phyloP scores from a whole-genome alignment of 1,284 basidiomycete genomes.

The Trametes polyzona region DNA sequence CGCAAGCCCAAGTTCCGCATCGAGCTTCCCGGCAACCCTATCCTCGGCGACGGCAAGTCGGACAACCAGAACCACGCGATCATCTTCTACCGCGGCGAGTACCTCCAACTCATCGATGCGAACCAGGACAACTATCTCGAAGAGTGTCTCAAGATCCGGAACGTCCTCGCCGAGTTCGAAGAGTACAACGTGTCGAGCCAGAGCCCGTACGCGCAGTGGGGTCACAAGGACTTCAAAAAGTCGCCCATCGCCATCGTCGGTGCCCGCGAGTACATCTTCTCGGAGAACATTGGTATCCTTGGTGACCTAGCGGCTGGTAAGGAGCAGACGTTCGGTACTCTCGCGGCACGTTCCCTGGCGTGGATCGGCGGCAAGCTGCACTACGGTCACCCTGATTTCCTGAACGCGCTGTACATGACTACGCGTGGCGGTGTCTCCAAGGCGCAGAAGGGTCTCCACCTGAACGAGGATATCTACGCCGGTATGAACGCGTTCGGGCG shows the following conservation, averaged over 20 bases:
- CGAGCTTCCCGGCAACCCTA: constrained; percentile 98
- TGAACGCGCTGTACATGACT: constrained; percentile 98
- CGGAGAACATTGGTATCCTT: constrained; percentile 99
- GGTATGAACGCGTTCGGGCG: constrained; percentile 99
- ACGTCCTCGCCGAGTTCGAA: constrained; percentile 98
- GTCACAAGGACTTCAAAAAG: constrained; percentile 85
- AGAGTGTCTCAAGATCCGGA: constrained; percentile 99
- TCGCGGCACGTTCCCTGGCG: constrained; percentile 92
- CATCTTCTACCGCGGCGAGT: constrained; percentile 99
- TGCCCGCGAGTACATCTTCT: constrained; percentile 99
- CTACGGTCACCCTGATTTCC: constrained; percentile 99
- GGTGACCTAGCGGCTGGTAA: constrained; percentile 99
- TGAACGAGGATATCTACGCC: constrained; percentile 99
- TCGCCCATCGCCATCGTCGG: constrained; percentile 97
- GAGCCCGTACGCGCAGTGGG: constrained; percentile 92
- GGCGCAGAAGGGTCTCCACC: constrained; percentile 96
- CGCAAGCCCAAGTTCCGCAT: constrained; percentile 97
- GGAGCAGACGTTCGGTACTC: constrained; percentile 99
- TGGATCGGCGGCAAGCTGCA: constrained; percentile 99
- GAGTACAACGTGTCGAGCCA: constrained; percentile 86
- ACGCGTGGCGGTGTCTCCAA: constrained; percentile 98
- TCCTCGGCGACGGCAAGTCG: constrained; percentile 98
- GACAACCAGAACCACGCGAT: constrained; percentile 99
- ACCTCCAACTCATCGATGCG: constrained; percentile 98
- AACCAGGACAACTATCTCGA: constrained; percentile 99